These are phyloP conservation scores for Cinnamomum micranthum DNA, from an alignment of 164 flowering plant genomes.

Conservation along the genomic window DNA sequence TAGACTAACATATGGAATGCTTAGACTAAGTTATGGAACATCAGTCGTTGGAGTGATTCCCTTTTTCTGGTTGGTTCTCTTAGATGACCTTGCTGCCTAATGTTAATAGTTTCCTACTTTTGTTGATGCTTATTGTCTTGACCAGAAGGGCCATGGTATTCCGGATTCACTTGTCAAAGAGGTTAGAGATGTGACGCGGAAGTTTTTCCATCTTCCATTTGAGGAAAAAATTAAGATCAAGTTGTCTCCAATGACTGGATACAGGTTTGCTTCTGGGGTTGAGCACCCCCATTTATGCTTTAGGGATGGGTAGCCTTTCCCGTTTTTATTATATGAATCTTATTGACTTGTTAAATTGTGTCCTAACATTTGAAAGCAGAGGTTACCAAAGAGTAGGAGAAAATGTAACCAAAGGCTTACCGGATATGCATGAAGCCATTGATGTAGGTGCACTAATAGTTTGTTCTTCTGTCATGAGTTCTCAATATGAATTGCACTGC, in stretches of 20 bases:
- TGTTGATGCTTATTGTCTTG: conserved; percentile 11
- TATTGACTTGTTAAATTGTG: conserved; percentile 1
- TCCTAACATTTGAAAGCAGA: conserved; percentile 41
- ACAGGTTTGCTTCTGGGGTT: conserved; percentile 43
- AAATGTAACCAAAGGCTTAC: conserved; percentile 78
- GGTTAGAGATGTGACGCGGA: conserved; percentile 46
- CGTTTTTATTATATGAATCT: conserved; percentile 1
- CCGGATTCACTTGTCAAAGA: conserved; percentile 72
- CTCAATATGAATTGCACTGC: neutral
- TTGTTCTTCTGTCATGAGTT: neutral
- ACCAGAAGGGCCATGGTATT: conserved; percentile 83
- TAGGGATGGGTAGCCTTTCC: neutral
- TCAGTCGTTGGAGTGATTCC: too few relatives aligned
- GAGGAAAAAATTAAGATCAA: conserved; percentile 84
- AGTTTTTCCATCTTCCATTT: conserved; percentile 61
- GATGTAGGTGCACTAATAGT: conserved; percentile 48
- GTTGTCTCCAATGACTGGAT: conserved; percentile 68
- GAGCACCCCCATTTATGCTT: neutral
- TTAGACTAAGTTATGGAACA: too few relatives aligned
- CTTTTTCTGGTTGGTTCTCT: too few relatives aligned
- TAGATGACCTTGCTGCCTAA: too few relatives aligned
- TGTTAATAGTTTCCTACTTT: too few relatives aligned
- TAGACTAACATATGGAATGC: too few relatives aligned
- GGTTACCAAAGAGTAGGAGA: conserved; percentile 91
- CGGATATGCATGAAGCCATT: conserved; percentile 97